Percentiles rank a stretch among this genome's conserved stretches.
phyloP scores from a whole-genome alignment of 257 asterid species.

The Solanum sitiens region DNA sequence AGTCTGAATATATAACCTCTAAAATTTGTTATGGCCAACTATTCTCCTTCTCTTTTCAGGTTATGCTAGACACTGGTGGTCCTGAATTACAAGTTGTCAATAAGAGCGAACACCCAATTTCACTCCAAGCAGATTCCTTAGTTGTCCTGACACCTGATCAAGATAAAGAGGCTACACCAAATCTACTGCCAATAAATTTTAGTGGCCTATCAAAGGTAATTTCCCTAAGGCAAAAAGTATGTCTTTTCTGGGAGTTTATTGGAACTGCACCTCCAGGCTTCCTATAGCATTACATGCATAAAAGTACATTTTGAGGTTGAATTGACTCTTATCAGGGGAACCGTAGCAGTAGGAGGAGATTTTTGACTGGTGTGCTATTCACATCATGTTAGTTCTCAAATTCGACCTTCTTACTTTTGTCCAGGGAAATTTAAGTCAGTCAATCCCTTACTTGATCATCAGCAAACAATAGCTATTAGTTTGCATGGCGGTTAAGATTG shows the following conservation, averaged over 20 bases:
- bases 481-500: neutral
- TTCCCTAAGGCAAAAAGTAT: neutral
- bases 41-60: conserved; percentile 32
- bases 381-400: neutral
- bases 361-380: neutral
- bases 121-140: conserved; percentile 62
- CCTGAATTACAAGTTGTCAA: conserved; percentile 88
- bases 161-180: conserved; percentile 74
- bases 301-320: neutral
- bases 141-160: conserved; percentile 79
- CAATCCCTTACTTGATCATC: neutral
- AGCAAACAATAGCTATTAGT: neutral
- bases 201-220: conserved; percentile 68
- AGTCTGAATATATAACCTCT: neutral
- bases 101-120: conserved; percentile 56
- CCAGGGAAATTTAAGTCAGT: neutral
- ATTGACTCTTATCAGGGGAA: neutral
- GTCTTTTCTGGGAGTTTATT: neutral
- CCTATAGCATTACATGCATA: neutral
- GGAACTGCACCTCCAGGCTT: neutral
- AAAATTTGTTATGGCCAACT: neutral
- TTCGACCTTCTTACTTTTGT: neutral
- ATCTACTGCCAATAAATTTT: conserved; percentile 79
- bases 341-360: neutral
- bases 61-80: conserved; percentile 92